Base-by-base conservation (phyloP, 768 basidiomycete species). In the Leucosporidium yakuticum region DNA sequence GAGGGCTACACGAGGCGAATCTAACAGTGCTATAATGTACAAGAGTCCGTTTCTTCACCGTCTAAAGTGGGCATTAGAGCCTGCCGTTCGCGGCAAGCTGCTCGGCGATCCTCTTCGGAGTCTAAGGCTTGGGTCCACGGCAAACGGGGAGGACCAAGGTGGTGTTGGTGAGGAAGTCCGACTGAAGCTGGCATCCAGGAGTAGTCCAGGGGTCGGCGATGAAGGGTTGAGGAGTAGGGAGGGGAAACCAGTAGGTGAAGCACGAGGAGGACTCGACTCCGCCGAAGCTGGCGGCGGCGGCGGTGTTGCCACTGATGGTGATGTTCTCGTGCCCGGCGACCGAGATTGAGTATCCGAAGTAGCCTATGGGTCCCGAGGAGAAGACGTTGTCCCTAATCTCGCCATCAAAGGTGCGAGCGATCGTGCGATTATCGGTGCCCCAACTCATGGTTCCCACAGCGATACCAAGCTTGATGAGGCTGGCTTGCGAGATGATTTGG, bases 401-500 rank as follows among this genome's bases (percentile, higher is more conserved):
- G 29, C 73, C 73, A 14, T 68, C 65, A 29, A 27, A 67, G 27
- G 65, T 70, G 47, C 69, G 59, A 5, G 65, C 60, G 17, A 66
- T 66, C 2, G 69, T 70, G 19, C 69, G 62, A 60, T 70, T 70
- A 60, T 70, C 65, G 4, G 69, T 63, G 23, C 72, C 72, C 77
- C 77, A 77, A 21, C 23, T 17, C 56, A 57, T 57, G 32, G 19
- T 19, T 2, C 56, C 56, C n/a, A 76, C 60, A 0, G 72, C 75
- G 55, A 77, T 73, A 5, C 77, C 77, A 31, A 75, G 54, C 62
- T 76, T 77, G 63, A 76, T 73, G 68, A 76, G 69, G 63, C 65
- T 65, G 14, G 56, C 65, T 21, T 65, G 67, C 49, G 68, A 70
- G n/a, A 63, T 44, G 53, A 77, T 36, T 1, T 63, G 65, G 69